phyloP scores from a whole-genome alignment of 768 basidiomycete genomes.

The Rhizopogon rudus region DNA sequence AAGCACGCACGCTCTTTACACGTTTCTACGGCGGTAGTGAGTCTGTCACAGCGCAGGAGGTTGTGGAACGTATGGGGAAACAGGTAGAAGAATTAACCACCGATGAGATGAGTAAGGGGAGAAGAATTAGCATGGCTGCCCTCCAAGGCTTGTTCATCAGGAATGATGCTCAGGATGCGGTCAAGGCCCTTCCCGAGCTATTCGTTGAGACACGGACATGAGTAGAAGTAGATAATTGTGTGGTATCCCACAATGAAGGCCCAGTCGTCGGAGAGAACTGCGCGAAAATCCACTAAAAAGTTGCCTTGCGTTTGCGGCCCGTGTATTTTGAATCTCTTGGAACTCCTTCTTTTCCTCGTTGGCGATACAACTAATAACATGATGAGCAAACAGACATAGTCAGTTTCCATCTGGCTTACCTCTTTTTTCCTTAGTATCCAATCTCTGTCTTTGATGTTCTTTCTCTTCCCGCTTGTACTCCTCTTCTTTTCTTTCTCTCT shows the following conservation, averaged over 20 bases:
- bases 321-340: conserved; percentile 87
- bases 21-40: conserved; percentile 72
- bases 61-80: conserved; percentile 43
- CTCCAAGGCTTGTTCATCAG: conserved; percentile 95
- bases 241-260: not conserved
- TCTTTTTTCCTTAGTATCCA: conserved; percentile 99
- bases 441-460: conserved; percentile 68
- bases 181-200: conserved; percentile 43
- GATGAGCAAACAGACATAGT: not conserved
- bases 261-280: conserved; percentile 1
- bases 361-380: conserved; percentile 62
- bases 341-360: conserved; percentile 81
- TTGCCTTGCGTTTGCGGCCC: conserved; percentile 77
- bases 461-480: conserved; percentile 63
- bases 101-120: conserved; percentile 45
- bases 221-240: conserved; percentile 11
- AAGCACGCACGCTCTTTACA: conserved; percentile 73
- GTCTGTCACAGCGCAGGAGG: conserved; percentile 26
- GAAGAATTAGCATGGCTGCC: conserved; percentile 88
- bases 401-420: conserved; percentile 35
- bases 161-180: conserved; percentile 51
- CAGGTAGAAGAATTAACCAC: conserved; percentile 51
- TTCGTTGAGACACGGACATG: conserved; percentile 27
- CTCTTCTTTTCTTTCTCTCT: conserved; percentile 61
- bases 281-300: conserved; percentile 51